Evolutionary conservation across 108 stramenopile genomes (phyloP).

Genomic region (Stephanodiscus triporus): DNA sequence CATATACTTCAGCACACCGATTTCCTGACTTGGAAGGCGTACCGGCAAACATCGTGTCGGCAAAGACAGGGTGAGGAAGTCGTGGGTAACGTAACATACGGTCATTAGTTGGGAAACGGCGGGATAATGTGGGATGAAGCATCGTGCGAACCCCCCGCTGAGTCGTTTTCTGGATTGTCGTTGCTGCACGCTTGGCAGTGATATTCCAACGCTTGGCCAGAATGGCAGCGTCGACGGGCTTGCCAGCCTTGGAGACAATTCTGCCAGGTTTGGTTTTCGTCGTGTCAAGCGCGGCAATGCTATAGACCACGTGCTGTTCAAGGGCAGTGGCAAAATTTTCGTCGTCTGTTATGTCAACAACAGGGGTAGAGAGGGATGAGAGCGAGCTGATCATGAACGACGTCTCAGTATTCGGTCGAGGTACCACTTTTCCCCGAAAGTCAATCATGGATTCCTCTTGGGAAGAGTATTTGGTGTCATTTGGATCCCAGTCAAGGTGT

Average conservation of each 20-base stretch:
- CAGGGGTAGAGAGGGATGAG: not conserved
- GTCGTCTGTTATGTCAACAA: slow-evolving; percentile 7
- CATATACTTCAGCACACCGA: slow-evolving; percentile 31
- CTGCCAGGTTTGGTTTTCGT: not conserved
- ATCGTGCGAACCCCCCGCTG: slow-evolving; percentile 28
- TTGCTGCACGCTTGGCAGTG: slow-evolving; percentile 25
- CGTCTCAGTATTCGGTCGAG: no score
- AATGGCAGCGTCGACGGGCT: not conserved
- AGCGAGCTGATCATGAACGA: slow-evolving; percentile 1
- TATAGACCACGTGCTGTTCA: not conserved
- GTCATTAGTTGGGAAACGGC: slow-evolving; percentile 18
- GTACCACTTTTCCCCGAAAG: not conserved
- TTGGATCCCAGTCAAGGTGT: not conserved
- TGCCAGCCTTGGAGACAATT: not conserved
- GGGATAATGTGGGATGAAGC: slow-evolving; percentile 22
- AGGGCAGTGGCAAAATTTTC: slow-evolving; percentile 22
- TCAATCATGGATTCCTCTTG: not conserved
- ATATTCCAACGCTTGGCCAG: slow-evolving; percentile 30
- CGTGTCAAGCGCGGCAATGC: no score
- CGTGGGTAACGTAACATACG: slow-evolving; percentile 23
- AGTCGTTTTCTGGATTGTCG: slow-evolving; percentile 32
- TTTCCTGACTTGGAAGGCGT: slow-evolving; percentile 19
- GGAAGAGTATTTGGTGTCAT: no score
- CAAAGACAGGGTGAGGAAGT: slow-evolving; percentile 18
- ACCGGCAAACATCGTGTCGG: slow-evolving; percentile 30